A percentile compares a stretch with the other conserved stretches of the same genome.
Evolutionary conservation across 2,329 filamentous ascomycete genomes (phyloP).

Genomic region (Achaetomium macrosporum): DNA sequence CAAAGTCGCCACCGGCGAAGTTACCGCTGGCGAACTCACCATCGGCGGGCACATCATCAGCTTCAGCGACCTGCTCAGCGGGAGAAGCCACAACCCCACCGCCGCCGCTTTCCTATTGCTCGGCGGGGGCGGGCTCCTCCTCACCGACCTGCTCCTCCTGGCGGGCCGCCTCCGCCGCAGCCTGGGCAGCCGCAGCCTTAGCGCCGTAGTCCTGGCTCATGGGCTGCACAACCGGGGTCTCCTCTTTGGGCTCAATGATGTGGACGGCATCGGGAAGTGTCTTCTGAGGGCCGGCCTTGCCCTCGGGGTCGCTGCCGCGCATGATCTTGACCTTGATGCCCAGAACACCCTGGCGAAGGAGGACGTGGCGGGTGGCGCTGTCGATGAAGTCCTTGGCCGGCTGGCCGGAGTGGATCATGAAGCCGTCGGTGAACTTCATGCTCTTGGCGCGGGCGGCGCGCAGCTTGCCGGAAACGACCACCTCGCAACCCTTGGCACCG

Average conservation of each 20-base stretch:
- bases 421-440: constrained; percentile 99
- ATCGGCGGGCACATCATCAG: too few species aligned
- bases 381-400: constrained; percentile 99
- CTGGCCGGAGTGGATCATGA: constrained; percentile 99
- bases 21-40: too few species aligned
- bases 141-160: constrained; percentile 49
- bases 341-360: constrained; percentile 98
- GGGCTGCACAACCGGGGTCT: constrained; percentile 89
- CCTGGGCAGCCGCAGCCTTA: constrained; percentile 66
- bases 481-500: constrained; percentile 99
- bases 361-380: constrained; percentile 95
- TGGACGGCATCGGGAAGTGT: constrained; percentile 96
- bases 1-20: too few species aligned
- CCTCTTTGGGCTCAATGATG: constrained; percentile 99
- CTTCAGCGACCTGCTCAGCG: not conserved
- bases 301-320: constrained; percentile 98
- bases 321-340: constrained; percentile 99
- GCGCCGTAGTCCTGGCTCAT: constrained; percentile 98
- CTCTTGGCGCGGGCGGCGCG: constrained; percentile 98
- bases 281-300: constrained; percentile 97
- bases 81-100: constrained; percentile 13
- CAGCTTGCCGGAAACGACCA: constrained; percentile 98
- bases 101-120: constrained; percentile 36
- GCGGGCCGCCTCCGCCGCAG: constrained; percentile 56
- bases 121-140: constrained; percentile 49